A percentile compares a stretch with the other conserved stretches of the same genome.
phyloP scores from a whole-genome alignment of 2,329 filamentous ascomycete species.

The Colletotrichum lini region DNA sequence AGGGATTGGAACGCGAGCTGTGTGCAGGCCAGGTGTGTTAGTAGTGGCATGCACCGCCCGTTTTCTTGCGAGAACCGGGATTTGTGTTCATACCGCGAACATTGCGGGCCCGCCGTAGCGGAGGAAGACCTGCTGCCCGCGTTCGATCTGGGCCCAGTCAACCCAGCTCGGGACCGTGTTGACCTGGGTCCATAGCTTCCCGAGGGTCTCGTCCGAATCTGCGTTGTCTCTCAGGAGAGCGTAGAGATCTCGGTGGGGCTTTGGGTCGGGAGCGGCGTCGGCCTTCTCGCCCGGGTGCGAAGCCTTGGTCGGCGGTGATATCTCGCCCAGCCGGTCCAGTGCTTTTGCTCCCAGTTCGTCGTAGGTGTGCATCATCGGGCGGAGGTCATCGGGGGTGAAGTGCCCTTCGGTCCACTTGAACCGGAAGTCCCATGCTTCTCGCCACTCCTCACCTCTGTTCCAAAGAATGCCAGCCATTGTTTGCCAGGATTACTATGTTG shows the following conservation, averaged over 20 bases:
- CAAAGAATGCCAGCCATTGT: conserved; percentile 39
- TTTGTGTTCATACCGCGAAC: conserved; percentile 61
- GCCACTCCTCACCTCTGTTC: conserved; percentile 41
- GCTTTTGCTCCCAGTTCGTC: conserved; percentile 78
- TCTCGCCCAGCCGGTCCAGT: conserved; percentile 73
- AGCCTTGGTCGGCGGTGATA: conserved; percentile 62
- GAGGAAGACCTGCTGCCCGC: conserved; percentile 84
- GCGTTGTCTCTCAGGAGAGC: conserved; percentile 72
- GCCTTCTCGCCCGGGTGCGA: conserved; percentile 52
- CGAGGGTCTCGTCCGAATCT: conserved; percentile 66
- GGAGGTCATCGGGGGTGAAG: conserved; percentile 69
- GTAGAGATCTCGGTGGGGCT: conserved; percentile 71
- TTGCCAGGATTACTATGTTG: neutral
- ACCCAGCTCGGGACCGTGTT: conserved; percentile 81
- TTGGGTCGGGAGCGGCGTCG: conserved; percentile 50
- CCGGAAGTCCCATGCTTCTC: conserved; percentile 71
- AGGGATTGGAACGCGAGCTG: conserved; percentile 75
- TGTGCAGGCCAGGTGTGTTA: conserved; percentile 30
- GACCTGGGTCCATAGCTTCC: conserved; percentile 78
- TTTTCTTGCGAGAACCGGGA: too few relatives aligned
- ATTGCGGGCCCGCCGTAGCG: conserved; percentile 79
- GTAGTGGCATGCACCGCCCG: conserved; percentile 33
- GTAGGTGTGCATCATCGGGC: conserved; percentile 75
- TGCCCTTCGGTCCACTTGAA: conserved; percentile 80
- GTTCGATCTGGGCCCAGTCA: conserved; percentile 80